A percentile compares a stretch with the other conserved stretches of the same genome.
phyloP scores from a whole-genome alignment of 1,284 basidiomycete species.

The Puccinia coronata region DNA sequence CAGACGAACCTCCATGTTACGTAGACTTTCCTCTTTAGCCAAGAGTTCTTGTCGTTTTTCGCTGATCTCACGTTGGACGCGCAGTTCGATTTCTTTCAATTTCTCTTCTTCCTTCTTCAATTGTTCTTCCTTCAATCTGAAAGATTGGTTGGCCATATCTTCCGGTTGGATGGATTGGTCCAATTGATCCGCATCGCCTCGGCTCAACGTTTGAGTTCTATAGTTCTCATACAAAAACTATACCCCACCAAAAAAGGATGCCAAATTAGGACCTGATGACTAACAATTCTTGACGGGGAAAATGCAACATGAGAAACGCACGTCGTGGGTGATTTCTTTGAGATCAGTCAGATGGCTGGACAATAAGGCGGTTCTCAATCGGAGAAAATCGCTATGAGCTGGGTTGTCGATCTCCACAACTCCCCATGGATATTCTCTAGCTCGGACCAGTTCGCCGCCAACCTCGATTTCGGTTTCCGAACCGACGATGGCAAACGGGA shows the following conservation, averaged over 20 bases:
- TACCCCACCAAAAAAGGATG: neutral
- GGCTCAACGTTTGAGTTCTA: slow-evolving; percentile 95
- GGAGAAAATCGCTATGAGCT: slow-evolving; percentile 94
- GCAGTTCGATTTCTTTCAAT: slow-evolving; percentile 96
- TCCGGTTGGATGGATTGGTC: slow-evolving; percentile 68
- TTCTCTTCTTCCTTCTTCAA: slow-evolving; percentile 77
- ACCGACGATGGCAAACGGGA: slow-evolving; percentile 96
- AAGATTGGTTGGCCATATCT: slow-evolving; percentile 92
- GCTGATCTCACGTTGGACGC: slow-evolving; percentile 97
- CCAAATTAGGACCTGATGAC: neutral
- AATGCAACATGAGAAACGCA: slow-evolving; percentile 61
- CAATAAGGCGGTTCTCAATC: slow-evolving; percentile 84
- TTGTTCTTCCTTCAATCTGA: slow-evolving; percentile 97
- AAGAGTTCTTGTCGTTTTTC: slow-evolving; percentile 93
- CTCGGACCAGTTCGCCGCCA: slow-evolving; percentile 79
- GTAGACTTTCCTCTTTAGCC: slow-evolving; percentile 61
- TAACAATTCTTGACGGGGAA: slow-evolving; percentile 52
- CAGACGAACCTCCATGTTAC: slow-evolving; percentile 49
- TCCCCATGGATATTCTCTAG: slow-evolving; percentile 96
- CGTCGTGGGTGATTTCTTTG: slow-evolving; percentile 82
- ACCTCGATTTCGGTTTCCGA: slow-evolving; percentile 95
- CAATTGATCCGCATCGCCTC: slow-evolving; percentile 64
- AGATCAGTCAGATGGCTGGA: slow-evolving; percentile 50
- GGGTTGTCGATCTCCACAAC: slow-evolving; percentile 98
- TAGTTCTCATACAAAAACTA: slow-evolving; percentile 73